Base-by-base conservation (phyloP, 1,139 yeast genomes). In the Debaryomyces coudertii region DNA sequence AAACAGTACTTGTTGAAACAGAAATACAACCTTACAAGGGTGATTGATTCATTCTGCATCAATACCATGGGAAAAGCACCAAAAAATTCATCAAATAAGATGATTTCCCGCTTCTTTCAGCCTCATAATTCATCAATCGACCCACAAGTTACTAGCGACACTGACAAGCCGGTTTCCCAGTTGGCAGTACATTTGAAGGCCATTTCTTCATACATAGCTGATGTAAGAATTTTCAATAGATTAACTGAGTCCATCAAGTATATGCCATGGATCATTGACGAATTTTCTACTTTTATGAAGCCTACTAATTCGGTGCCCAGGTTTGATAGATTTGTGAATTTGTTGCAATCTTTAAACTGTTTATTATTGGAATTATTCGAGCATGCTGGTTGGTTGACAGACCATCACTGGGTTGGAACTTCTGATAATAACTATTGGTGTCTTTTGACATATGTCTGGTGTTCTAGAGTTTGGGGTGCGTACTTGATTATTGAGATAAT, bases 311-410 rank as follows among this genome's bases (percentile, higher is more conserved):
- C 64, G 2, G 60, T 53, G 2, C 70, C 77, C 0, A 58, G 54
- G 35, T 44, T 66, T 5, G 68, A 72, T 51, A 55, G 78, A 20
- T 56, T 72, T 38, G 52, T 75, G 48, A 73, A 73, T 51, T 62
- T 73, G 31, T 54, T 67, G 24, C 79, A 75, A 54, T 63, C 79
- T 2, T 49, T 75, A 46, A 74, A 74, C 49, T 74, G 79, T 51
- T 62, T 74, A 42, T 62, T 71, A 3, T 65, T 75, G 51, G 85
- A 80, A 57, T 65, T 79, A 5, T 62, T 80, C 36, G 85, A 80
- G 53, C 79, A 80, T 47, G 73, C 76, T n/a, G 85, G 83, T 1
- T 80, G 83, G 79, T 63, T 77, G 36, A 73, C 80, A 2, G 83
- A 79, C 41, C 84, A 80, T 55, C 69, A 76, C 51, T 80, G 82